Base-by-base conservation (phyloP, 2,329 filamentous ascomycete genomes). In the Pseudogymnoascus sp. region DNA sequence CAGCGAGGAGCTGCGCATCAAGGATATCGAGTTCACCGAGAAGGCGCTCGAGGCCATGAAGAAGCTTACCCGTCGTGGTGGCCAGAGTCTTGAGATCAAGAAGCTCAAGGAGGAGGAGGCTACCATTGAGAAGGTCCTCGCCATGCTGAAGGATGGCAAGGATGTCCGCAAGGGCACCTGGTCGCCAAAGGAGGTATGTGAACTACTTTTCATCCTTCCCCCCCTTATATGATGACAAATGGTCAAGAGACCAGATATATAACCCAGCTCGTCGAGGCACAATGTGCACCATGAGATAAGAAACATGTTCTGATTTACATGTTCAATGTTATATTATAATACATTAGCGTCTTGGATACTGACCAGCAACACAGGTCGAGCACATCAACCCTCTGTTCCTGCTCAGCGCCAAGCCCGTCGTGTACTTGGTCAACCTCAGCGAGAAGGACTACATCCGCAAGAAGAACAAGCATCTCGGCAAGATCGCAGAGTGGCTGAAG, bases 211-310 rank as follows among this genome's bases (percentile, higher is more conserved):
- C 67, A 60, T 65, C 45, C 63, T 70, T 68, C 66, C 65, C 70
- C 66, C 63, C 63, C 63, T 45, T 80, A 76, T 72, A 88, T 96
- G 95, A 97, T 97, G 95, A 97, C 87, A 89, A 96, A 96, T 89
- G 95, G 92, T 91, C 87, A 84, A 81, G 81, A 79, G 84, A 90
- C 91, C 93, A 89, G 89, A 92, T 81, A 73, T 42, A 42, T 42
- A 42, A 91, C 95, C 95, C 95, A 99, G 95, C 95, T 99, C 95
- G 89, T 96, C 88, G 93, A 97, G 86, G 90, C 86, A 84, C 83
- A 82, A 89, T 91, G 89, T 83, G 82, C 83, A 85, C 86, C 75
- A 79, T 97, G 93, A 96, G 92, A 97, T 88, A 83, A 90, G 67
- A 73, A 73, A 70, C 72, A 68, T 69, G 69, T 71, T 74, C 72